These are phyloP conservation scores for Penstemon newberryi DNA, from an alignment of 257 asterid species.

Conservation along the genomic window DNA sequence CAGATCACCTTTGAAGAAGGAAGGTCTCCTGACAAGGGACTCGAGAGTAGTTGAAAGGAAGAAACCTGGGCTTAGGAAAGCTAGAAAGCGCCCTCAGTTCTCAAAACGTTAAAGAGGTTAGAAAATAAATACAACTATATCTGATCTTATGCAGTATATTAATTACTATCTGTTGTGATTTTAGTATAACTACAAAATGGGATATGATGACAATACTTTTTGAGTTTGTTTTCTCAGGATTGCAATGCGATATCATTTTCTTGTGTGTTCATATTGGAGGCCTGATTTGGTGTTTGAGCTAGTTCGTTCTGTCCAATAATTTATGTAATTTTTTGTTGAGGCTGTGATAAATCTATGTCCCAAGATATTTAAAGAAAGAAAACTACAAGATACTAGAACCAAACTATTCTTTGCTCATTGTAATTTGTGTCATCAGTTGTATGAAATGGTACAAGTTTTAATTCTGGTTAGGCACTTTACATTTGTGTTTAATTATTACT, in stretches of 20 bases:
- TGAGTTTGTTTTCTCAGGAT: slow-evolving; percentile 7
- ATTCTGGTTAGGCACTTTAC: slow-evolving; percentile 1
- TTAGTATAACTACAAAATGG: background rate
- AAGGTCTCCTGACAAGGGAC: slow-evolving; percentile 94
- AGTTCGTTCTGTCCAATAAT: background rate
- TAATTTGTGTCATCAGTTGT: slow-evolving; percentile 21
- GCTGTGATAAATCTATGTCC: background rate
- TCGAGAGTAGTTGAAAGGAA: slow-evolving; percentile 94
- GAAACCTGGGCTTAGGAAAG: slow-evolving; percentile 87
- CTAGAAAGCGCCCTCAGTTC: slow-evolving; percentile 93
- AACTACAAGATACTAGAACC: background rate
- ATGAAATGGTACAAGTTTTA: background rate
- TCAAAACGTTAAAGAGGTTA: slow-evolving; percentile 80
- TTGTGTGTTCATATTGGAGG: slow-evolving; percentile 3
- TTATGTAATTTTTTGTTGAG: slow-evolving; percentile 17
- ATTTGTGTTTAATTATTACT: background rate
- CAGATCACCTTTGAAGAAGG: slow-evolving; percentile 71
- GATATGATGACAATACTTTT: background rate
- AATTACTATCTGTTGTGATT: background rate
- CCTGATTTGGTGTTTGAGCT: background rate
- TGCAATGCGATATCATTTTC: slow-evolving; percentile 8
- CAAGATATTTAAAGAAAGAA: background rate
- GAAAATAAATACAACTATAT: background rate
- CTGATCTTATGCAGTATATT: no score
- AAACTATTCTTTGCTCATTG: slow-evolving; percentile 8